A percentile compares a stretch with the other conserved stretches of the same genome.
Evolutionary conservation across 352 stramenopile species (phyloP).

Genomic region (Globisporangium lucens): DNA sequence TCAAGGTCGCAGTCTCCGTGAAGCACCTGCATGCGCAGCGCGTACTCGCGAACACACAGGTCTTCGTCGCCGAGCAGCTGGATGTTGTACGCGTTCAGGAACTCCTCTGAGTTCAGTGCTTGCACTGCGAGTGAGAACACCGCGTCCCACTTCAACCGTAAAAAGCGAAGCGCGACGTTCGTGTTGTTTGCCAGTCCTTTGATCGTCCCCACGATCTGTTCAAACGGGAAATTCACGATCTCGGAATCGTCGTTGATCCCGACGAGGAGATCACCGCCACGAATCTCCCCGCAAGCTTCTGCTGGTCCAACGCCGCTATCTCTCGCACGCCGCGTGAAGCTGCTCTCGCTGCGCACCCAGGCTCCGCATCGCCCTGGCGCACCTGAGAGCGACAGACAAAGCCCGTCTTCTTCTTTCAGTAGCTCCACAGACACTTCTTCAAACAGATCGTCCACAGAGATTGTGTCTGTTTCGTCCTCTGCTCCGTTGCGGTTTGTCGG

Average conservation of each 20-base stretch:
- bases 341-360: constrained; percentile 78
- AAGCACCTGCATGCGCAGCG: constrained; percentile 71
- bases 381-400: constrained; percentile 79
- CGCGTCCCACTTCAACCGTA: constrained; percentile 54
- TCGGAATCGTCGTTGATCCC: constrained; percentile 53
- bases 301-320: constrained; percentile 59
- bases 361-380: constrained; percentile 64
- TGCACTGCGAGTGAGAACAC: constrained; percentile 51
- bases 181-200: constrained; percentile 51
- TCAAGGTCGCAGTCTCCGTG: constrained; percentile 65
- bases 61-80: constrained; percentile 54
- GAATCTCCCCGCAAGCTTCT: constrained; percentile 50
- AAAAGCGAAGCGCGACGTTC: constrained; percentile 47
- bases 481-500: constrained; percentile 7
- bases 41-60: constrained; percentile 71
- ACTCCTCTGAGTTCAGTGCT: constrained; percentile 44
- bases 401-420: constrained; percentile 56
- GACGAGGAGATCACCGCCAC: constrained; percentile 68
- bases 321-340: constrained; percentile 48
- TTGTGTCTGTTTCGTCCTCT: background rate
- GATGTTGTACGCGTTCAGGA: constrained; percentile 49
- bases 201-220: constrained; percentile 60
- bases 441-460: constrained; percentile 27
- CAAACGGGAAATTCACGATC: constrained; percentile 62
- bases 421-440: constrained; percentile 45